These are phyloP conservation scores for Lichtheimia ramosa DNA, from an alignment of 371 early-diverging fungal genomes.

Conservation along the genomic window DNA sequence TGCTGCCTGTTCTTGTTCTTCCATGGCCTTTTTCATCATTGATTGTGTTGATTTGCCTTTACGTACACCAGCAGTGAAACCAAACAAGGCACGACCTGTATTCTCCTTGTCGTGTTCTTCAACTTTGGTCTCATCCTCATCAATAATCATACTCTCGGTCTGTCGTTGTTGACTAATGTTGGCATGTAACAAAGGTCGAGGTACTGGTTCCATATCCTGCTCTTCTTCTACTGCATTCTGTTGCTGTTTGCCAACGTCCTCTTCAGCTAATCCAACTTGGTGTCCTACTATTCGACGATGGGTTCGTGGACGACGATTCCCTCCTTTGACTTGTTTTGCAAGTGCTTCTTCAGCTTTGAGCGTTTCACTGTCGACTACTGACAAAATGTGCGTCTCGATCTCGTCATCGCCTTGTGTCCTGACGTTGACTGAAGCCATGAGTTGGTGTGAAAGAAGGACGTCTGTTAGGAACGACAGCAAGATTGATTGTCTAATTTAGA, in stretches of 20 bases:
- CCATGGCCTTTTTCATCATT: constrained; percentile 41
- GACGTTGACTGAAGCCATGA: constrained; percentile 8
- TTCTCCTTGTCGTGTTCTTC: constrained; percentile 36
- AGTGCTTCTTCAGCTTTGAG: constrained; percentile 38
- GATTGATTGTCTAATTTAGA: too few species aligned
- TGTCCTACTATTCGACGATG: constrained; percentile 2
- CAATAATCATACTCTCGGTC: constrained; percentile 8
- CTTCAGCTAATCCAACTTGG: constrained; percentile 14
- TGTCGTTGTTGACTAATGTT: constrained; percentile 9
- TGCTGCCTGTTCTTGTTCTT: constrained; percentile 10
- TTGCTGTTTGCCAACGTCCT: constrained; percentile 5
- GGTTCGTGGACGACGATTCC: not conserved
- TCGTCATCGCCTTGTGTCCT: constrained; percentile 43
- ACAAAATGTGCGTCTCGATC: constrained; percentile 52
- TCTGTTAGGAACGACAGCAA: too few species aligned
- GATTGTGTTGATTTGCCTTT: constrained; percentile 24
- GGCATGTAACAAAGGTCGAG: constrained; percentile 12
- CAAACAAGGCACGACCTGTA: constrained; percentile 36
- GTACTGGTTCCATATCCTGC: constrained; percentile 6
- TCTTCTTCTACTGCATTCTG: constrained; percentile 2
- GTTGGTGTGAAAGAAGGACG: not conserved
- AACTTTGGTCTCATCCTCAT: constrained; percentile 9
- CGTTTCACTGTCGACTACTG: constrained; percentile 28
- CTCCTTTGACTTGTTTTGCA: constrained; percentile 21
- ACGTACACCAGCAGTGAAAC: constrained; percentile 16